These are phyloP conservation scores for Phaeosphaeriaceae sp. DNA, from an alignment of 2,329 filamentous ascomycete genomes.

Conservation along the genomic window DNA sequence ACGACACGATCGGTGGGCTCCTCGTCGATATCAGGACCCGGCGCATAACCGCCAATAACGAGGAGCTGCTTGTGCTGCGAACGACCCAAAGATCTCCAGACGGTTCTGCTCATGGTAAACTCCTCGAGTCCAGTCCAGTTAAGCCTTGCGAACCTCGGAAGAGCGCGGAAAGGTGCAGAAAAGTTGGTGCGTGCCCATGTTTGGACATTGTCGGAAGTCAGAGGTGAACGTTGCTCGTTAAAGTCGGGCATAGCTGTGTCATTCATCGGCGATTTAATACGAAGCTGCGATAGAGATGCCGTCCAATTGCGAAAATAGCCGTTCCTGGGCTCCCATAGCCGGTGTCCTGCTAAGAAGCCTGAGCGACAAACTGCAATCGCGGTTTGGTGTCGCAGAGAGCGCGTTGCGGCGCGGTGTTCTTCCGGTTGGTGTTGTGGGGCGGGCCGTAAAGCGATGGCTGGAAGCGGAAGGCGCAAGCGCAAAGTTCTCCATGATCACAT, in stretches of 20 bases:
- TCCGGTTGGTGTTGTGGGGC: constrained; percentile 6
- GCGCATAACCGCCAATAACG: constrained; percentile 37
- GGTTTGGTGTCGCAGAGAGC: constrained; percentile 7
- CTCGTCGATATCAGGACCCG: constrained; percentile 30
- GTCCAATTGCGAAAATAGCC: constrained; percentile 5
- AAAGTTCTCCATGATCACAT: constrained; percentile 8
- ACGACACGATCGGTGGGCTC: constrained; percentile 30
- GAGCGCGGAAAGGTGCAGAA: constrained; percentile 24
- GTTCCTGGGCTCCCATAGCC: constrained; percentile 6
- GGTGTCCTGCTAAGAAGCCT: constrained; percentile 2
- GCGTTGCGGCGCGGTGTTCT: constrained; percentile 8
- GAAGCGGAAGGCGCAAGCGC: constrained; percentile 10
- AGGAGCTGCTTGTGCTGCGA: constrained; percentile 37
- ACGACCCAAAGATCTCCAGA: constrained; percentile 32
- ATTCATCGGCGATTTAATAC: constrained; percentile 2
- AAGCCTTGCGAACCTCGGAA: constrained; percentile 24
- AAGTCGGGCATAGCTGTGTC: constrained; percentile 28
- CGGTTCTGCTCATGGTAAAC: constrained; percentile 30
- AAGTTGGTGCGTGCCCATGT: constrained; percentile 30
- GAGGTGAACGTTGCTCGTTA: constrained; percentile 33
- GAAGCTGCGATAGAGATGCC: constrained; percentile 2
- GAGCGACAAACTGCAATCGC: constrained; percentile 4
- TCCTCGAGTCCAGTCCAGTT: constrained; percentile 36
- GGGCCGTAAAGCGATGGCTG: constrained; percentile 6
- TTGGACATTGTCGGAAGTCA: constrained; percentile 33